phyloP scores from a whole-genome alignment of 805 yeast genomes.

The Cyberlindnera sargentensis region DNA sequence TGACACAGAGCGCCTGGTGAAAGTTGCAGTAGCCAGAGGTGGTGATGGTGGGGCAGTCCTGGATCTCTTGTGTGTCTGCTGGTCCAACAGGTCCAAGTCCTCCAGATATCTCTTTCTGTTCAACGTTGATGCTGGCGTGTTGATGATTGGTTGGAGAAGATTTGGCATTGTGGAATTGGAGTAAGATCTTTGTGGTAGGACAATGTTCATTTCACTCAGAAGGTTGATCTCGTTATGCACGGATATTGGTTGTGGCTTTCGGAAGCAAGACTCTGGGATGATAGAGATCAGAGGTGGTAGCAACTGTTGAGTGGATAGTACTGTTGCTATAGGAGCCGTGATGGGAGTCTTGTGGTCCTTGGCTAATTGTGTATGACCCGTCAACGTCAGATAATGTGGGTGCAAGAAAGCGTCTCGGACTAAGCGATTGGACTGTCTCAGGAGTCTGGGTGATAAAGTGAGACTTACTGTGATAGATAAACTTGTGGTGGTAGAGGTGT shows the following conservation, averaged over 20 bases:
- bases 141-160: constrained; percentile 8
- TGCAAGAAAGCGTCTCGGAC: no score
- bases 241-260: no score
- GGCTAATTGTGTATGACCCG: no score
- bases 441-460: no score
- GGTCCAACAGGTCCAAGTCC: constrained; percentile 11
- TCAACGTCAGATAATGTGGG: no score
- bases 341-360: no score
- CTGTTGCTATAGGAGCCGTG: no score
- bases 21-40: constrained; percentile 17
- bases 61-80: constrained; percentile 27
- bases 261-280: background rate
- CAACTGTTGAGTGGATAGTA: background rate
- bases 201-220: constrained; percentile 7
- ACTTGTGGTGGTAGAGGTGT: no score
- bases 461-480: no score
- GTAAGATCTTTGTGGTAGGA: constrained; percentile 5
- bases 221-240: no score
- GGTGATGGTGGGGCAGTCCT: constrained; percentile 42
- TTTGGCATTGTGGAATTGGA: constrained; percentile 7
- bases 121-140: constrained; percentile 4
- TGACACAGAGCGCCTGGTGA: constrained; percentile 18
- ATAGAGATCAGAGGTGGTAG: background rate
- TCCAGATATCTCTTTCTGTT: constrained; percentile 22
- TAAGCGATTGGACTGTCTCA: no score